Base-by-base conservation (phyloP, 108 stramenopile species). In the Licmophora abbreviata region DNA sequence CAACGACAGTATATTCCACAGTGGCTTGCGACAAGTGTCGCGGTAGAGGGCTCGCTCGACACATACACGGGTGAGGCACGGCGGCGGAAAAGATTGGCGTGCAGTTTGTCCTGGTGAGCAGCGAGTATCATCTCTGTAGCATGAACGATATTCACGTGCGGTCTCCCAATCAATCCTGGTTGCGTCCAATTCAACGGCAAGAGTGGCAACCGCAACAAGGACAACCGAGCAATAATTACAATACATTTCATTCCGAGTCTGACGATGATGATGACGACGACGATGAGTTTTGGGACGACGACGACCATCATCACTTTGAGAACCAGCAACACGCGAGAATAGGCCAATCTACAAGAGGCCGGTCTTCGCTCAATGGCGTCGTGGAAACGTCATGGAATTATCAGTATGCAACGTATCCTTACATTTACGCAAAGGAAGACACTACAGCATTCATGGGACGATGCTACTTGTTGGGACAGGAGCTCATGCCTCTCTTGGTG, bases 121-220 rank as follows among this genome's bases (percentile, higher is more conserved):
- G 74, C 0, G 85, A 88, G 20, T 84, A 88, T 48, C 72, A 88
- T 59, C 50, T 84, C 14, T 84, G 83, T 47, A 81, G 78, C 48
- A 48, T 83, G 26, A 83, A 88, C 56, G 79, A 83, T 58, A 71
- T 88, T 34, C 81, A 81, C 41, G 26, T 54, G 1, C 63, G 81
- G 29, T 88, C 81, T 18, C 83, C 88, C 29, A 51, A 38, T 37
- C 79, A 64, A 64, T 66, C 44, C 33, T 59, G 54, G 37, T 49
- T 68, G 48, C 32, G 29, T 38, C 35, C 17, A 18, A 56, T 63
- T 29, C 48, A 57, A 17, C 66, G 46, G 47, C 18, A 22, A 35
- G 30, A 14, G 44, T 44, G n/a, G 15, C 11, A 17, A 18, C 15
- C 9, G 44, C 8, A 18, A 18, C 17, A 17, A 9, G 15, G 9